Evolutionary conservation across 192 early-diverging fungal species (phyloP), one percentile per base, ranked within the genome.

Genomic region (Diversispora epigaea): DNA sequence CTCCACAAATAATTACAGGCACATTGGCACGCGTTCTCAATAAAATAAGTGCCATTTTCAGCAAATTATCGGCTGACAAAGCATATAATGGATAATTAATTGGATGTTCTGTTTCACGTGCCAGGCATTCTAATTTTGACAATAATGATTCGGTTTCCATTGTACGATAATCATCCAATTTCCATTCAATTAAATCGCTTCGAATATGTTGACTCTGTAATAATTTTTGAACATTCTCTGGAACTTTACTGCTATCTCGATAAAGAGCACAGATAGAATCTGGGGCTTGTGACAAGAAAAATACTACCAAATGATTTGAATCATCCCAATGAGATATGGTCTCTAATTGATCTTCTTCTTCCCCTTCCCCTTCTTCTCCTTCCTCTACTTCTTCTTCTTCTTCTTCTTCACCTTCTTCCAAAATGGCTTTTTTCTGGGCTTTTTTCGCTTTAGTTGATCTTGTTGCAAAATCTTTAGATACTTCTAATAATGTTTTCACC

Each of bases 11-110:
- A 7, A 73, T 58, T 21, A 73, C 72, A 9, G 72, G 72, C 3
- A 73, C n/a, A 39, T 44, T 60, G 6, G 72, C 72, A 22, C 72
- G 56, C 21, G 61, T n/a, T 58, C 72, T 43, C 45, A 73, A 41
- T 62, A 73, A 49, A 25, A 73, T 73, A 17, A 73, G 8, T 43
- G 72, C 72, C 72, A 73, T 73, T 43, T 73, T 73, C 3, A 73
- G 54, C 4, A 73, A 32, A 47, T 73, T 73, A 15, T 73, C 72
- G 4, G 32, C 17, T 21, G 57, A 62, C 19, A 73, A 63, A 5
- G 72, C 72, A 32, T 73, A 73, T 19, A 9, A 0, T 19, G 72
- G 72, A 9, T 44, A 63, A 21, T 73, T 39, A 19, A 15, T 6
- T 11, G 6, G 19, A 17, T 63, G 17, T 7, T 57, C 40, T 19